Base-by-base conservation (phyloP, 2,329 filamentous ascomycete genomes). In the Penicillium paneum region DNA sequence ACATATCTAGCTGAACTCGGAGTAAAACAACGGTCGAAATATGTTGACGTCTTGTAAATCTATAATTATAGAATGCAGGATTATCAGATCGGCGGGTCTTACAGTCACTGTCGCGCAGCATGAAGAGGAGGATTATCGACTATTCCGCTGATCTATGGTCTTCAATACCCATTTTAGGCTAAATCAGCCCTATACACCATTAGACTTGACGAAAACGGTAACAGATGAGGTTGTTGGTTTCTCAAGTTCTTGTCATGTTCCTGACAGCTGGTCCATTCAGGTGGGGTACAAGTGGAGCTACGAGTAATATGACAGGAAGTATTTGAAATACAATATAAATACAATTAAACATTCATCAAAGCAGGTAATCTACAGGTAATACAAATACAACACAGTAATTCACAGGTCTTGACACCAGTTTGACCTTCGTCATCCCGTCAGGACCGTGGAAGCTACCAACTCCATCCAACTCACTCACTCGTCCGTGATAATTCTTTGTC, bases 261-360 rank as follows among this genome's bases (percentile, higher is more conserved):
- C 57, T 63, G 60, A 63, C 59, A 63, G 54, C 48, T 60, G 57
- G 55, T 63, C 57, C 57, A 54, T 62, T 62, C 57, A 49, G 49
- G 62, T 53, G 62, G 62, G 62, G 61, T 49, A 55, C 28, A 12
- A 21, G 35, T 3, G 17, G 43, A 24, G 29, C 29, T 34, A 26
- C 39, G 19, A 21, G 43, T 54, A 49, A 39, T 43, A 24, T 31
- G 15, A 42, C 40, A 10, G 42, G 29, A 43, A n/a, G n/a, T 50
- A 31, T 26, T 2, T 5, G 0, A 36, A 34, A 32, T 49, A 45
- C 26, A 15, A 12, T 13, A 29, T 29, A 46, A 34, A 39, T 46
- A 52, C 17, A 10, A 12, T 17, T 34, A 26, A n/a, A n/a, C 26
- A 2, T 2, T 0, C 1, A 5, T 4, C 3, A 19, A 15, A 5